phyloP scores from a whole-genome alignment of 163 green algal genomes.

The Botryococcus braunii region DNA sequence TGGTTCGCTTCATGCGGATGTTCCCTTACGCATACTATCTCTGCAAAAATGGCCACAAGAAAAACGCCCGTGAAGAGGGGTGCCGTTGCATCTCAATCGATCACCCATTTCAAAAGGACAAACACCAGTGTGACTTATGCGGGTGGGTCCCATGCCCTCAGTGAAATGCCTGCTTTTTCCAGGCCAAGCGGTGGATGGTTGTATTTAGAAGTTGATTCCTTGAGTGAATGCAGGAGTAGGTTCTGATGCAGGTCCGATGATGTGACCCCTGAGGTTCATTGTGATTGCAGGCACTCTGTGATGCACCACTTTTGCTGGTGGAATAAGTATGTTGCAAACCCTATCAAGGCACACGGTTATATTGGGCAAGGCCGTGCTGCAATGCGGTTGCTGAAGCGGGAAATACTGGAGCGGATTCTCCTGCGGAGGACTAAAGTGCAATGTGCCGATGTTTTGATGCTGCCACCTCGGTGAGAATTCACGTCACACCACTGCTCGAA shows the following conservation, averaged over 20 bases:
- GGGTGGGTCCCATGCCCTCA: slow-evolving; percentile 9
- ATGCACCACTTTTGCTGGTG: slow-evolving; percentile 87
- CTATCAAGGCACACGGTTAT: slow-evolving; percentile 82
- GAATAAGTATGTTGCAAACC: slow-evolving; percentile 85
- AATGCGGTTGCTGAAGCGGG: slow-evolving; percentile 73
- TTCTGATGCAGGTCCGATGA: too few relatives aligned
- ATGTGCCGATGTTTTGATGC: slow-evolving; percentile 80
- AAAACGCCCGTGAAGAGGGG: slow-evolving; percentile 1
- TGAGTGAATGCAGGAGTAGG: too few relatives aligned
- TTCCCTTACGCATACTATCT: slow-evolving; percentile 92
- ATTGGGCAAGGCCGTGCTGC: slow-evolving; percentile 54
- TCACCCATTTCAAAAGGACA: slow-evolving; percentile 55
- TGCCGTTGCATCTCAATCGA: slow-evolving; percentile 69
- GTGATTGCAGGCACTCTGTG: slow-evolving; percentile 49
- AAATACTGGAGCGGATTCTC: slow-evolving; percentile 68
- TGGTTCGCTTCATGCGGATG: slow-evolving; percentile 81
- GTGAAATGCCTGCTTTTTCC: too few relatives aligned
- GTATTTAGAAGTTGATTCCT: too few relatives aligned
- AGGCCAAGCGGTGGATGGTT: too few relatives aligned
- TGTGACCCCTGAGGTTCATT: too few relatives aligned
- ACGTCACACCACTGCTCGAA: too few relatives aligned
- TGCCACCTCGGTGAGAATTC: slow-evolving; percentile 63
- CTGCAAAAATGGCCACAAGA: slow-evolving; percentile 38
- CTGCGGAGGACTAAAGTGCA: slow-evolving; percentile 88
- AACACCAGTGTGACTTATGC: slow-evolving; percentile 41